Conservation (phyloP, 139 green algal species). For the Volvox reticuliferus region DNA sequence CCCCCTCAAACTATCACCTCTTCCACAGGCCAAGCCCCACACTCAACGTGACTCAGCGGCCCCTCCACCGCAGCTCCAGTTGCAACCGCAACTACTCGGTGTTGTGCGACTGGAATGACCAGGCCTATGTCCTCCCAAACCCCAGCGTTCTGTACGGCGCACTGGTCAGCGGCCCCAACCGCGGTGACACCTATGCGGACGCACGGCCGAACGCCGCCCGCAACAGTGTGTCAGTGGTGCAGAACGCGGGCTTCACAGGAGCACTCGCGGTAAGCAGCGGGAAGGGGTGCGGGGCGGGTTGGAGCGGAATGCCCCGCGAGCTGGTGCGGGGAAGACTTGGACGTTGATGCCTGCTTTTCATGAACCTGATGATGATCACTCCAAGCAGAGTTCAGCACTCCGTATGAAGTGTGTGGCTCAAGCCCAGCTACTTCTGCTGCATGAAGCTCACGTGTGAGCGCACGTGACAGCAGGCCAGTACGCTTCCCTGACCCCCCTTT, state of each 20-base stretch:
- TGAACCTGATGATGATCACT: no score
- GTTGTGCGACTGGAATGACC: slow-evolving; percentile 13
- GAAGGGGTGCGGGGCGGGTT: not conserved
- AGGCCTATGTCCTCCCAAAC: not conserved
- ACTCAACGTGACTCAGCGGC: not conserved
- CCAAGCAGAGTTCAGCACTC: not conserved
- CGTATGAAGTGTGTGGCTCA: not conserved
- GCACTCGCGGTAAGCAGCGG: slow-evolving; percentile 34
- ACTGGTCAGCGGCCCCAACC: slow-evolving; percentile 26
- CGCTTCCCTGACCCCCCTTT: not conserved
- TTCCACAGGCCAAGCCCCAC: not conserved
- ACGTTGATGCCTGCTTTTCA: no score
- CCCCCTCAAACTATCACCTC: not conserved
- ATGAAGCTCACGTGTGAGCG: no score
- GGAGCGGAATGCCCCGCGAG: no score
- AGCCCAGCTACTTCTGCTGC: no score
- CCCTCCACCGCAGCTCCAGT: slow-evolving; percentile 35
- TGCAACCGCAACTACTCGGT: not conserved
- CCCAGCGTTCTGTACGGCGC: slow-evolving; percentile 23
- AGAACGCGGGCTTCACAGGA: slow-evolving; percentile 59
- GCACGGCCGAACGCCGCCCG: slow-evolving; percentile 2
- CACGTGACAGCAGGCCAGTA: not conserved
- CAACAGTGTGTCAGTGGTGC: slow-evolving; percentile 55
- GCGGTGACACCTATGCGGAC: slow-evolving; percentile 25
- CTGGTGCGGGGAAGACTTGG: not conserved